A percentile compares a stretch with the other conserved stretches of the same genome.
Evolutionary conservation across 2,329 filamentous ascomycete species (phyloP).

Genomic region (Aureobasidium sp.): DNA sequence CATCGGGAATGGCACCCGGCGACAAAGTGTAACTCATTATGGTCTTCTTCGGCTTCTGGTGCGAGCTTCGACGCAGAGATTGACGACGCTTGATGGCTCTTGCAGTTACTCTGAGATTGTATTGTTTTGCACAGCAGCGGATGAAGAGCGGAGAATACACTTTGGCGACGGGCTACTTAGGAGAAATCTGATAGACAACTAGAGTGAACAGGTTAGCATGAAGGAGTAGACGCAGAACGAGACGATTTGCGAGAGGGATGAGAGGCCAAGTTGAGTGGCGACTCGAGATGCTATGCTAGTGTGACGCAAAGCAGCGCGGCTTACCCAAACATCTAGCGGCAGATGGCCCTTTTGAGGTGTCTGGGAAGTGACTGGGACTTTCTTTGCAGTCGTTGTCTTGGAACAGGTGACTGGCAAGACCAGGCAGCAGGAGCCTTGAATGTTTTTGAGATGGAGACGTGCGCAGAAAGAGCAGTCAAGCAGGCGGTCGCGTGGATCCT

Average conservation of each 20-base stretch:
- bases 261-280: constrained; percentile 17
- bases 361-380: constrained; percentile 6
- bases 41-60: constrained; percentile 21
- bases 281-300: constrained; percentile 11
- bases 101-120: constrained; percentile 38
- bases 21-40: constrained; percentile 34
- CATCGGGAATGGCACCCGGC: constrained; percentile 39
- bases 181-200: neutral
- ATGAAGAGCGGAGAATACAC: constrained; percentile 67
- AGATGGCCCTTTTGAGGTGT: constrained; percentile 13
- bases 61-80: constrained; percentile 30
- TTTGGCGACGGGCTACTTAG: constrained; percentile 42
- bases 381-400: neutral
- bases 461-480: neutral
- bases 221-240: neutral
- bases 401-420: neutral
- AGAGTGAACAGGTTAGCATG: neutral
- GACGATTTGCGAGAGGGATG: constrained; percentile 18
- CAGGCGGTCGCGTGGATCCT: neutral
- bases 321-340: constrained; percentile 17
- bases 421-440: neutral
- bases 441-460: neutral
- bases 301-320: constrained; percentile 7
- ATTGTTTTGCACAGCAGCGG: constrained; percentile 43
- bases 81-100: constrained; percentile 40